Evolutionary conservation across 495 filamentous ascomycete species (phyloP), one percentile per base, ranked within the genome.

Genomic region (Tuber calosporum): DNA sequence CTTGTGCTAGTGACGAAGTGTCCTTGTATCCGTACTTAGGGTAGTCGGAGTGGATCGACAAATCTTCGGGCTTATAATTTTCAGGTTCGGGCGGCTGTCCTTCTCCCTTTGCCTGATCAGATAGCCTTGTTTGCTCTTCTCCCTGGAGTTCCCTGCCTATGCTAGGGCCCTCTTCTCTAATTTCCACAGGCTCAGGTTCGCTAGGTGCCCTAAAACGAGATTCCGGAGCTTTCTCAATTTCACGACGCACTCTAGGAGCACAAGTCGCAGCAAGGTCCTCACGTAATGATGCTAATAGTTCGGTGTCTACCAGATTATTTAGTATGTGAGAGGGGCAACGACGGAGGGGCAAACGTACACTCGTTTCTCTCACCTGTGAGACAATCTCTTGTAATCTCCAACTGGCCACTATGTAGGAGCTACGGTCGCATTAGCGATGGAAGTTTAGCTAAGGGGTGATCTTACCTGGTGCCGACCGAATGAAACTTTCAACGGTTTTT

Each of bases 391-490:
- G 36, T 22, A 73, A 74, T 70, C 26, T 66, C 71, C 22, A 77
- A 43, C 68, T 74, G 70, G n/a, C 53, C 67, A 69, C n/a, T 69
- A 42, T 73, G 75, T 41, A 78, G 72, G 8, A 34, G 62, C 76
- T 78, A 40, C 13, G 8, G 38, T 37, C 13, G 62, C 17, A 30
- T 78, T 37, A 78, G 76, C 19, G 30, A 58, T 73, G n/a, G 20
- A 30, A 40, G 37, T 11, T 48, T n/a, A 39, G 17, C 30, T 67
- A 34, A 58, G 42, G 40, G 48, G 58, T 13, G n/a, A 13, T 45
- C 72, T 17, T 15, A 78, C 76, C 69, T 79, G 69, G 69, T 79
- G 77, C 66, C 71, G 58, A 30, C 78, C 69, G 53, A 79, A 79
- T 26, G 69, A 66, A 20, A 79, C 69, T 17, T 48, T 74, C 48